A percentile compares a stretch with the other conserved stretches of the same genome.
Conservation (phyloP, 225 moss, liverwort and hornwort species). For the Bryoerythrophyllum caledonicum region DNA sequence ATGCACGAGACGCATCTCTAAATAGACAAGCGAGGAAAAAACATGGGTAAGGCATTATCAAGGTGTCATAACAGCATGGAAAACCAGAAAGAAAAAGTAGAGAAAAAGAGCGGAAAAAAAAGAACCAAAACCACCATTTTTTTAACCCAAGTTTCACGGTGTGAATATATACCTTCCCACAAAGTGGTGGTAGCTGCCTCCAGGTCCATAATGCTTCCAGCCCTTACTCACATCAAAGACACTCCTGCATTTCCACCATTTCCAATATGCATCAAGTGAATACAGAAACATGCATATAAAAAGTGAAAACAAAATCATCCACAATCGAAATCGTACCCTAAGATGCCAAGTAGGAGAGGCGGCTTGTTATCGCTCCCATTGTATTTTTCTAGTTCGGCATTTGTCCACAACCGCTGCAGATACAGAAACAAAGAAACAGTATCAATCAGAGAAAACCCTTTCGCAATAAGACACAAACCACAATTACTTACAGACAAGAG, state of each 20-base stretch:
- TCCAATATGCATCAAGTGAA: constrained; percentile 20
- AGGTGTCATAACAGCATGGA: not conserved
- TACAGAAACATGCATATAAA: not conserved
- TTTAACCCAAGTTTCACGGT: not conserved
- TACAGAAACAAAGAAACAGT: not conserved
- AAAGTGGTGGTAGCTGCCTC: constrained; percentile 90
- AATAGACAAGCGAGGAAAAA: constrained; percentile 8
- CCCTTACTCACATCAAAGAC: constrained; percentile 98
- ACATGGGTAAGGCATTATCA: constrained; percentile 11
- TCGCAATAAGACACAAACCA: not conserved
- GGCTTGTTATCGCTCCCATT: constrained; percentile 63
- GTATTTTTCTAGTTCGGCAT: constrained; percentile 67
- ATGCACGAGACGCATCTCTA: constrained; percentile 94
- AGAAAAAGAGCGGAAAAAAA: not conserved
- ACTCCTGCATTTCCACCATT: constrained; percentile 61
- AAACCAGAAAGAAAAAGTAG: not conserved
- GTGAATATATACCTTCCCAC: constrained; percentile 67
- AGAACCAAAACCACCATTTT: not conserved
- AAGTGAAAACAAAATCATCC: not conserved
- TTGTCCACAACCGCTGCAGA: constrained; percentile 78
- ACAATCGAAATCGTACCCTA: constrained; percentile 58
- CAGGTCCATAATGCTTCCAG: constrained; percentile 86
- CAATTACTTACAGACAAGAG: not conserved
- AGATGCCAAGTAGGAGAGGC: constrained; percentile 76
- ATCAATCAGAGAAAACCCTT: no score